Conservation (phyloP, 139 green algal species). For the Coelastrella sp. region DNA sequence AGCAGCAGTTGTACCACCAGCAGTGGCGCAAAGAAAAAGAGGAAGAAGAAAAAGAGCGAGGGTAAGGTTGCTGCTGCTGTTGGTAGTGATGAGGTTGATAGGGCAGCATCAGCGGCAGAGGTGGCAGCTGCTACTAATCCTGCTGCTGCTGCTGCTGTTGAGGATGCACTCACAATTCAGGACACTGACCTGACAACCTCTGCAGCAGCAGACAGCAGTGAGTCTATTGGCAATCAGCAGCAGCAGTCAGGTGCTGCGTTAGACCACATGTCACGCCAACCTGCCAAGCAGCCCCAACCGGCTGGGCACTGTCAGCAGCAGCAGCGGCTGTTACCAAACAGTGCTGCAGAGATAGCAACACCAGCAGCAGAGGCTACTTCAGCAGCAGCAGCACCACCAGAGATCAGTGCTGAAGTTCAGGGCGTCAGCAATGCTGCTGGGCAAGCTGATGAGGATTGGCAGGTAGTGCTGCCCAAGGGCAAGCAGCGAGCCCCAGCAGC, state of each 20-base stretch:
- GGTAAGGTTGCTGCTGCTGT: not conserved
- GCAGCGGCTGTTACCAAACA: no score
- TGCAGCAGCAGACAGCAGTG: not conserved
- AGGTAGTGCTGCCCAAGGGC: conserved; percentile 20
- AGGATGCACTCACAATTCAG: not conserved
- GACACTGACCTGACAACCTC: not conserved
- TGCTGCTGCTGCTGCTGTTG: not conserved
- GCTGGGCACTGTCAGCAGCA: no score
- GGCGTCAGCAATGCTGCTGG: not conserved
- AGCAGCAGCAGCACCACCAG: not conserved
- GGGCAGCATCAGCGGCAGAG: not conserved
- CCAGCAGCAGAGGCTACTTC: not conserved
- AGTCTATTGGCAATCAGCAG: not conserved
- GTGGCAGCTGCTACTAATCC: not conserved
- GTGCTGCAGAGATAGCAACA: no score
- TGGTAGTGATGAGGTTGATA: not conserved
- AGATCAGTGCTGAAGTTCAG: not conserved
- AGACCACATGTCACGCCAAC: no score
- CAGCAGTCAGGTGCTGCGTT: not conserved
- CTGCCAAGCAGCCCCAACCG: no score
- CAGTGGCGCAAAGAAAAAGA: not conserved
- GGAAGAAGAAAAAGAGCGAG: conserved; percentile 18
- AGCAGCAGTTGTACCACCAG: not conserved
- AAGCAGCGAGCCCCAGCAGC: conserved; percentile 18
- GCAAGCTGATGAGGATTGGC: conserved; percentile 3